These are phyloP conservation scores for Apiotrichum brassicae DNA, from an alignment of 1,284 basidiomycete species.

Conservation along the genomic window DNA sequence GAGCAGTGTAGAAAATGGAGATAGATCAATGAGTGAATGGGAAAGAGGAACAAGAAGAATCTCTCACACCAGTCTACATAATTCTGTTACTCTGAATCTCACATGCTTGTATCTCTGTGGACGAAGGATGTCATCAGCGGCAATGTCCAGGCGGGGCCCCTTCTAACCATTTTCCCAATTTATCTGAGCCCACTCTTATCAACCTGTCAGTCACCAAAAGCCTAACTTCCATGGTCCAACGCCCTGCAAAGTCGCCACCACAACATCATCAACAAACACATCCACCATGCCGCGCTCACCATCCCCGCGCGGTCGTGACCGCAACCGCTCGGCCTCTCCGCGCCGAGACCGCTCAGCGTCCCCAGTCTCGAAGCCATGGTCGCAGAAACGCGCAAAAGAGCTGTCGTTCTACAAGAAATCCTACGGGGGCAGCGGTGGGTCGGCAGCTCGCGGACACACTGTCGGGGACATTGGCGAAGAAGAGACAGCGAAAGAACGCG, in stretches of 20 bases:
- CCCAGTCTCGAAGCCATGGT: slow-evolving; percentile 13
- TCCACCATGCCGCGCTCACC: slow-evolving; percentile 32
- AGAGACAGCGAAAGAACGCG: slow-evolving; percentile 34
- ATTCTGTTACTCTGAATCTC: too few species aligned
- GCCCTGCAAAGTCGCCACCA: neutral
- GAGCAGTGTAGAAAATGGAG: too few species aligned
- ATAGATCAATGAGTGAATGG: too few species aligned
- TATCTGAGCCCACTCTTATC: too few species aligned
- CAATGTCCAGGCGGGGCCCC: neutral
- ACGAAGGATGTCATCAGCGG: too few species aligned
- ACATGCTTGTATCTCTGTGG: too few species aligned
- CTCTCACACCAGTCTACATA: too few species aligned
- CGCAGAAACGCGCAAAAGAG: slow-evolving; percentile 33
- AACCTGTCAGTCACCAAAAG: too few species aligned
- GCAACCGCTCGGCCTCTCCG: slow-evolving; percentile 11
- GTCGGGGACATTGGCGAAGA: slow-evolving; percentile 13
- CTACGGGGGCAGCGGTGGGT: slow-evolving; percentile 3
- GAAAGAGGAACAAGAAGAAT: too few species aligned
- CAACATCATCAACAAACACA: neutral
- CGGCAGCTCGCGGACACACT: neutral
- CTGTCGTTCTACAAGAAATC: slow-evolving; percentile 48
- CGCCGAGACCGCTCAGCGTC: slow-evolving; percentile 7
- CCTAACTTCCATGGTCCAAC: too few species aligned
- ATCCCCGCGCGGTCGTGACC: slow-evolving; percentile 21
- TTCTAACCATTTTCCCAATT: too few species aligned